These are phyloP conservation scores for Haplographium delicatum DNA, from an alignment of 495 filamentous ascomycete species.

Conservation along the genomic window DNA sequence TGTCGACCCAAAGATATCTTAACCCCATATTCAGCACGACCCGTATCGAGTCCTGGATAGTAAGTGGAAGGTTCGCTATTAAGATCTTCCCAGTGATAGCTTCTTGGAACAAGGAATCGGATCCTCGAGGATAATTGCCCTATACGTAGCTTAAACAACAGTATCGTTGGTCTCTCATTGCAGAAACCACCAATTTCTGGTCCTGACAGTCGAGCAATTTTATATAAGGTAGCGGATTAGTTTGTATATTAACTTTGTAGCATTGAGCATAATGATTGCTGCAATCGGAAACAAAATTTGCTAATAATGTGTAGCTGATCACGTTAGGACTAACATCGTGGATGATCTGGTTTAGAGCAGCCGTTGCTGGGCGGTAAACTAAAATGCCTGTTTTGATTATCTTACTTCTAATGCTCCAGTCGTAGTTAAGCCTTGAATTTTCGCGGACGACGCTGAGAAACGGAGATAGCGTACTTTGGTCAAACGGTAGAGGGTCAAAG, in stretches of 20 bases:
- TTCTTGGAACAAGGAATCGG: background rate
- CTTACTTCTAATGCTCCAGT: background rate
- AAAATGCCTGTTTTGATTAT: background rate
- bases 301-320: background rate
- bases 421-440: background rate
- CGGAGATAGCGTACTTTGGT: background rate
- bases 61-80: conserved; percentile 22
- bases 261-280: background rate
- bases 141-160: conserved; percentile 2
- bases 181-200: background rate
- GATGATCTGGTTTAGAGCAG: background rate
- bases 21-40: conserved; percentile 25
- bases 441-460: background rate
- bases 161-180: background rate
- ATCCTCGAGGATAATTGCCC: background rate
- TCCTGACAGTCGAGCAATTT: background rate
- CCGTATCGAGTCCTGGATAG: conserved; percentile 30
- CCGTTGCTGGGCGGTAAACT: background rate
- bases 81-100: background rate
- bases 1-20: conserved; percentile 29
- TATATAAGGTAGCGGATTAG: background rate
- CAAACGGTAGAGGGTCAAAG: background rate
- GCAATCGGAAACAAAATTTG: background rate
- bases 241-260: background rate
- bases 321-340: background rate